Percentiles rank a stretch among this genome's conserved stretches.
These are phyloP conservation scores for Helianthus annuus DNA, from an alignment of 129 eudicot genomes.

Conservation along the genomic window DNA sequence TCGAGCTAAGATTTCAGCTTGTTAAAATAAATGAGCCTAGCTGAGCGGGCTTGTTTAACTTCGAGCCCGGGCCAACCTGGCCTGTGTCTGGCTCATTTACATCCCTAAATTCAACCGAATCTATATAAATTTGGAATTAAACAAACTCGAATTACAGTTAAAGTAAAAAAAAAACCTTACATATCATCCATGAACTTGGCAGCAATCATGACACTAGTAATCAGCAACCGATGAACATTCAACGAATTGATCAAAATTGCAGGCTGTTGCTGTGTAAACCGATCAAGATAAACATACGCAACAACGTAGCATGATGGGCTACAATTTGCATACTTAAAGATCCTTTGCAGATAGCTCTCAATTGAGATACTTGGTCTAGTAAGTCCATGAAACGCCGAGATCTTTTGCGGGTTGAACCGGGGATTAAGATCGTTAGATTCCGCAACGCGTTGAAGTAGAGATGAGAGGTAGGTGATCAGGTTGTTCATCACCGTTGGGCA, in stretches of 20 bases:
- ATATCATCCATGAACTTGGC: constrained; percentile 95
- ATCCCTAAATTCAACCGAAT: not conserved
- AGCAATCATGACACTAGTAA: constrained; percentile 90
- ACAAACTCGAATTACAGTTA: constrained; percentile 10
- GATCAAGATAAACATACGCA: constrained; percentile 87
- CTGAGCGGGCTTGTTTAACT: no score
- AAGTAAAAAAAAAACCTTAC: constrained; percentile 48
- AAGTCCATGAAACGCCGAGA: constrained; percentile 79
- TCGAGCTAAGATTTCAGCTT: no score
- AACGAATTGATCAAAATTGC: constrained; percentile 62
- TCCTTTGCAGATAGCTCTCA: constrained; percentile 70
- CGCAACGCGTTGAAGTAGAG: constrained; percentile 65
- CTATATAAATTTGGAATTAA: constrained; percentile 1
- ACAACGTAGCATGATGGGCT: constrained; percentile 86
- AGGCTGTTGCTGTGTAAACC: constrained; percentile 73
- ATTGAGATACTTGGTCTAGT: constrained; percentile 69
- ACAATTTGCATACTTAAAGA: constrained; percentile 88
- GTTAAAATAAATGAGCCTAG: no score
- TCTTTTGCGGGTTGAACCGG: constrained; percentile 48
- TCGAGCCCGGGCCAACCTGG: no score
- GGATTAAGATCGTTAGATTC: constrained; percentile 67
- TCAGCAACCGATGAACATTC: constrained; percentile 85
- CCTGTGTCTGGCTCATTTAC: no score
- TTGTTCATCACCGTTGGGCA: constrained; percentile 56
- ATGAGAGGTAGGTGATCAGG: constrained; percentile 68